Base-by-base conservation (phyloP, 2,329 filamentous ascomycete species). In the Ilyonectria mors-panacis region DNA sequence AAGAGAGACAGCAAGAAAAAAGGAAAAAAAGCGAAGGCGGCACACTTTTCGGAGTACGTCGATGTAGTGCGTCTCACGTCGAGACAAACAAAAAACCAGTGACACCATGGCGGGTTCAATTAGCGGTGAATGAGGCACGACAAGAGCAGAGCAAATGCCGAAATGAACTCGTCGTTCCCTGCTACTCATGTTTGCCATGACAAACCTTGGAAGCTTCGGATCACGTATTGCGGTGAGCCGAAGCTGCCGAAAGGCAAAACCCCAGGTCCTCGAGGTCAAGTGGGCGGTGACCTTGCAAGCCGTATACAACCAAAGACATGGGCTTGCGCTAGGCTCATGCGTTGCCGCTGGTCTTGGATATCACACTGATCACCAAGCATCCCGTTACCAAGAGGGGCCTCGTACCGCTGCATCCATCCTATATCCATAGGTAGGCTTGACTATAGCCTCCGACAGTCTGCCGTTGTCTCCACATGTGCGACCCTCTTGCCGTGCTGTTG, bases 151-250 rank as follows among this genome's bases (percentile, higher is more conserved):
- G 37, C 47, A 28, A 54, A 37, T 59, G 39, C 62, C 65, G 63
- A 61, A 39, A 65, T 56, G 45, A 59, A 64, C 35, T 55, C 50
- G 54, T 60, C 37, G 21, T 39, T 69, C 56, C 59, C 48, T 45
- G 39, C 44, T 39, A 33, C 54, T 66, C 63, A 50, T 63, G 66
- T 70, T 71, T 61, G 60, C 53, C 57, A 50, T 71, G 58, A 67
- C 62, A 64, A 65, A 35, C 60, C 57, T 56, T 58, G 66, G 59
- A 55, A 48, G 59, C 62, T 57, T 59, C 65, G 58, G 63, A 69
- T 71, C 68, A 70, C 65, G 65, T 59, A 58, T 69, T 42, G 50
- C 58, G 60, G 53, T 71, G 71, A 65, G 58, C 69, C 65, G 65
- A 68, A 63, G 60, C 60, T 72, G 65, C 63, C 58, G 53, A 19